Conservation (phyloP, 768 basidiomycete species). For the Tremella mesenterica region DNA sequence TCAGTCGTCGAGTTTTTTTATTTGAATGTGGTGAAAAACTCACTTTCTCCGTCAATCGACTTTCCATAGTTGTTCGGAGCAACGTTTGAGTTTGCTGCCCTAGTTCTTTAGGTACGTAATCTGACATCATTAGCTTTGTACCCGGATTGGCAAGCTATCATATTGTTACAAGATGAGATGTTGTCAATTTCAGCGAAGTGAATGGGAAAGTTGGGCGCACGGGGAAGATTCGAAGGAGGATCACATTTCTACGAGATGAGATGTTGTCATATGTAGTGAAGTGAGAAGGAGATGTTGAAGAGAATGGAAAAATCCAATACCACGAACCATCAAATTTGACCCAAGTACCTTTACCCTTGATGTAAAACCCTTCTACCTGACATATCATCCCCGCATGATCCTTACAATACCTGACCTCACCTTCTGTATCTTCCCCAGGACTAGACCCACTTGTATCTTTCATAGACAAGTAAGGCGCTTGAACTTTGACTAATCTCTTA, state of each 20-base stretch:
- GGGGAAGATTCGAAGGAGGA: too few species aligned
- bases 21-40: background rate
- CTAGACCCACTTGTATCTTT: conserved; percentile 1
- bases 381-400: conserved; percentile 43
- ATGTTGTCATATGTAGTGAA: too few species aligned
- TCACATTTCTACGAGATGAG: too few species aligned
- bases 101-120: conserved; percentile 34
- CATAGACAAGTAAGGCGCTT: conserved; percentile 27
- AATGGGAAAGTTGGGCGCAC: conserved; percentile 1
- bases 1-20: background rate
- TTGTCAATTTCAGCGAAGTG: background rate
- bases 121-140: too few species aligned
- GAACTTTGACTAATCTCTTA: conserved; percentile 32
- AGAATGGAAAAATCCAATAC: too few species aligned
- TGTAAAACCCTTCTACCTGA: conserved; percentile 37
- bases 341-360: conserved; percentile 16
- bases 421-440: background rate
- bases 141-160: too few species aligned
- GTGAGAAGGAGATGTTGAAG: too few species aligned
- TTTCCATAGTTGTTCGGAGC: conserved; percentile 41
- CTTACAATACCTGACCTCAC: conserved; percentile 32
- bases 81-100: conserved; percentile 41
- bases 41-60: conserved; percentile 34
- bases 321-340: conserved; percentile 36
- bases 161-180: too few species aligned